Evolutionary conservation across 2,329 filamentous ascomycete genomes (phyloP).

Genomic region (Decorospora gaudefroyi): DNA sequence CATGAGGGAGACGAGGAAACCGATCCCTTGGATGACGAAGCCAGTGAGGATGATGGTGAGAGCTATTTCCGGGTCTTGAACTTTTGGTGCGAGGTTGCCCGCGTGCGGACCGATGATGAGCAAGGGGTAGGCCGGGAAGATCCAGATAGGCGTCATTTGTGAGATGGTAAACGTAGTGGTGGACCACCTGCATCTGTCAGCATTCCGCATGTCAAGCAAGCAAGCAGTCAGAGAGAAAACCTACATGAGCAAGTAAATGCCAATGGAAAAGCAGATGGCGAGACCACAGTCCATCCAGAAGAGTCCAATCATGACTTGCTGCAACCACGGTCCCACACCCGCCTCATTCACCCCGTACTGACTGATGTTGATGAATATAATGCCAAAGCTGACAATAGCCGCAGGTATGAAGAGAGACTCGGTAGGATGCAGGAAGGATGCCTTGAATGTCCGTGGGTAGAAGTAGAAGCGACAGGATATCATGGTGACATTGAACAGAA

Average conservation of each 20-base stretch:
- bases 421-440: constrained; percentile 74
- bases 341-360: constrained; percentile 67
- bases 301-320: constrained; percentile 63
- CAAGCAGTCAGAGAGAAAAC: constrained; percentile 24
- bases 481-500: constrained; percentile 70
- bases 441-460: constrained; percentile 70
- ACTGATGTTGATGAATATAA: constrained; percentile 67
- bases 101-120: constrained; percentile 77
- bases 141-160: constrained; percentile 86
- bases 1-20: constrained; percentile 71
- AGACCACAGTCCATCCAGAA: constrained; percentile 76
- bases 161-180: constrained; percentile 73
- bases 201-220: background rate
- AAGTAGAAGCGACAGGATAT: constrained; percentile 70
- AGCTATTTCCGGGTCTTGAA: constrained; percentile 49
- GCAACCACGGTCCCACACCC: constrained; percentile 58
- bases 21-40: constrained; percentile 65
- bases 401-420: constrained; percentile 79
- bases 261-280: constrained; percentile 68
- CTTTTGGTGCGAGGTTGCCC: constrained; percentile 58
- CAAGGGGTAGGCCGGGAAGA: constrained; percentile 82
- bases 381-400: constrained; percentile 67
- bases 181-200: constrained; percentile 57
- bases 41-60: constrained; percentile 64
- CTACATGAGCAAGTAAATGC: constrained; percentile 75